These are phyloP conservation scores for Chlorella sp. DNA, from an alignment of 139 green algal species.

Conservation along the genomic window DNA sequence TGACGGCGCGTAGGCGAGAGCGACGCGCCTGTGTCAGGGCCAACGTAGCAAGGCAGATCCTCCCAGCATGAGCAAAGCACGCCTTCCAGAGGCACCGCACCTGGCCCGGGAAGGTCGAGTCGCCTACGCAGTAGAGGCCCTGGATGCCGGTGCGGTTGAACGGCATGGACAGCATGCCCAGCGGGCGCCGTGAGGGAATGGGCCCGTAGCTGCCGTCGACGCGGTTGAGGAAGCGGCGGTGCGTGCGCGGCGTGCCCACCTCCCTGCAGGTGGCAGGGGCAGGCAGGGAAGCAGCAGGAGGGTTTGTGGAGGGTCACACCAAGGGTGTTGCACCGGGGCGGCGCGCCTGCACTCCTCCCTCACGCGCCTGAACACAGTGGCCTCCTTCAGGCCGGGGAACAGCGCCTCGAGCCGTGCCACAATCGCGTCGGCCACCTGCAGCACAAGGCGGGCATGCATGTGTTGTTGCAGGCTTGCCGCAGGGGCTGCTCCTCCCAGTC, in stretches of 20 bases:
- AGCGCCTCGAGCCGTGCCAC: constrained; percentile 79
- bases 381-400: constrained; percentile 78
- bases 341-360: too few species aligned
- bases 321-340: too few species aligned
- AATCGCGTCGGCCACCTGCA: constrained; percentile 68
- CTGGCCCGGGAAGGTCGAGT: constrained; percentile 95
- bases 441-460: too few species aligned
- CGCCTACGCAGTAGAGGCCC: constrained; percentile 95
- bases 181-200: constrained; percentile 81
- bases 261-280: constrained; percentile 49
- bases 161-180: constrained; percentile 95
- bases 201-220: constrained; percentile 93
- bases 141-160: constrained; percentile 85
- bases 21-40: too few species aligned
- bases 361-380: constrained; percentile 69
- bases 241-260: constrained; percentile 90
- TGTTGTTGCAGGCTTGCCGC: too few species aligned
- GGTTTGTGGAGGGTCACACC: too few species aligned
- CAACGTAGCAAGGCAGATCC: too few species aligned
- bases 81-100: too few species aligned
- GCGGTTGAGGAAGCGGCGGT: constrained; percentile 89
- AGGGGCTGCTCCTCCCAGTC: neutral
- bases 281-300: too few species aligned
- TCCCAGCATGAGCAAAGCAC: too few species aligned
- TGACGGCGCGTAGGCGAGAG: too few species aligned